Percentiles rank a stretch among this genome's conserved stretches.
These are phyloP conservation scores for Meyerozyma smithsonii DNA, from an alignment of 1,139 yeast species.

Conservation along the genomic window DNA sequence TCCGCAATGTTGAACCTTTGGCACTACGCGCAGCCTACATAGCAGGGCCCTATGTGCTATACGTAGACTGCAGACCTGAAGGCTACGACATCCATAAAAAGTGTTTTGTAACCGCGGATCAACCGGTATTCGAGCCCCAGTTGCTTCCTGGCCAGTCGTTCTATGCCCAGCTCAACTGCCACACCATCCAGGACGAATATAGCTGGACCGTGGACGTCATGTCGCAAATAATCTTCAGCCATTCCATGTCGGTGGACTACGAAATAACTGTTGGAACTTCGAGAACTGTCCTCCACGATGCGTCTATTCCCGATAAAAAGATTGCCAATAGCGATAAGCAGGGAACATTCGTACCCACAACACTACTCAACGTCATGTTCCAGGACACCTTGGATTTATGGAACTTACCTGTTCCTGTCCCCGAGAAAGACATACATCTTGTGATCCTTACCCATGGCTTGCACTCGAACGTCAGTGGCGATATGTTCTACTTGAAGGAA, in stretches of 20 bases:
- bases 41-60: constrained; percentile 86
- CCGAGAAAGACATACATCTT: constrained; percentile 55
- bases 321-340: constrained; percentile 25
- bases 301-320: constrained; percentile 24
- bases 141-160: constrained; percentile 64
- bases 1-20: constrained; percentile 69
- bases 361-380: constrained; percentile 36
- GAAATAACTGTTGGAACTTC: constrained; percentile 61
- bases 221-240: constrained; percentile 76
- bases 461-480: constrained; percentile 86
- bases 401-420: constrained; percentile 50
- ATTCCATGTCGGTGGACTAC: constrained; percentile 63
- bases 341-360: constrained; percentile 23
- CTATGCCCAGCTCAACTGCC: constrained; percentile 41
- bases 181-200: constrained; percentile 33
- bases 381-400: constrained; percentile 70
- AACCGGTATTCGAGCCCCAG: constrained; percentile 43
- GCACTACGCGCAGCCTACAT: constrained; percentile 83
- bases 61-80: constrained; percentile 70
- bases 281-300: constrained; percentile 38
- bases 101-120: constrained; percentile 62
- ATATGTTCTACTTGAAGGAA: constrained; percentile 82
- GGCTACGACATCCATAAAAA: constrained; percentile 54
- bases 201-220: constrained; percentile 84
- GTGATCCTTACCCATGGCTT: constrained; percentile 87